Evolutionary conservation across 495 filamentous ascomycete genomes (phyloP).

Genomic region (Tuber brumale): DNA sequence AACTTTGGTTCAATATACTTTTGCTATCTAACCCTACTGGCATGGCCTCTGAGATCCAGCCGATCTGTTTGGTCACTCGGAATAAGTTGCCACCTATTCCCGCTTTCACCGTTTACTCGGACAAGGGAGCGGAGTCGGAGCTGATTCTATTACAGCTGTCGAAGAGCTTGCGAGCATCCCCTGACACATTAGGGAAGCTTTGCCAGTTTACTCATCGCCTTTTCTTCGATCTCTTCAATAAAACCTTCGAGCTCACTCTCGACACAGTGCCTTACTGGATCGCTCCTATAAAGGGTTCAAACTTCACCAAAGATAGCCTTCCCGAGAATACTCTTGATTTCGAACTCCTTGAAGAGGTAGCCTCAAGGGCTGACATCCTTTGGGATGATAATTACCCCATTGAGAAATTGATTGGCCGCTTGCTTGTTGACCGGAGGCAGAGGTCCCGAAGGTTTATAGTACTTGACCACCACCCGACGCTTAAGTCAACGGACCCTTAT

Average conservation of each 20-base stretch:
- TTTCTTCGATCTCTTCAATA: conserved; percentile 85
- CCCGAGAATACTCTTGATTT: conserved; percentile 57
- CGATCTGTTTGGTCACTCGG: conserved; percentile 68
- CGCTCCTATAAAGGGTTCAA: conserved; percentile 51
- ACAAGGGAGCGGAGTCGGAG: conserved; percentile 52
- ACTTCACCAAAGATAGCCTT: conserved; percentile 27
- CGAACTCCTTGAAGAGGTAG: conserved; percentile 52
- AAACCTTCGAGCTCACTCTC: conserved; percentile 60
- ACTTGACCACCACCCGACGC: conserved; percentile 41
- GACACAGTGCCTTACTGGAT: conserved; percentile 78
- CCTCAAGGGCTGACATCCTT: conserved; percentile 43
- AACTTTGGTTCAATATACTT: conserved; percentile 61
- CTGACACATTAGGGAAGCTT: conserved; percentile 49
- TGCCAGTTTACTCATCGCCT: conserved; percentile 65
- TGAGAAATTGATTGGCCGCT: conserved; percentile 56
- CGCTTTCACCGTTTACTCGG: conserved; percentile 63
- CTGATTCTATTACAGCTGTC: conserved; percentile 48
- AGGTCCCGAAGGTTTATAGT: conserved; percentile 57
- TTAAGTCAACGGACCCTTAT: conserved; percentile 51
- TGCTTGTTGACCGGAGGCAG: conserved; percentile 67
- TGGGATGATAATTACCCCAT: conserved; percentile 54
- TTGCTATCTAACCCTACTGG: conserved; percentile 53
- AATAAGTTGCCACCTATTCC: conserved; percentile 59
- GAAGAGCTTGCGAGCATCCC: conserved; percentile 38
- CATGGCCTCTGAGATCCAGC: conserved; percentile 56